Evolutionary conservation across 1,284 basidiomycete genomes (phyloP), one percentile per base, ranked within the genome.

Genomic region (Puccinia triticina): DNA sequence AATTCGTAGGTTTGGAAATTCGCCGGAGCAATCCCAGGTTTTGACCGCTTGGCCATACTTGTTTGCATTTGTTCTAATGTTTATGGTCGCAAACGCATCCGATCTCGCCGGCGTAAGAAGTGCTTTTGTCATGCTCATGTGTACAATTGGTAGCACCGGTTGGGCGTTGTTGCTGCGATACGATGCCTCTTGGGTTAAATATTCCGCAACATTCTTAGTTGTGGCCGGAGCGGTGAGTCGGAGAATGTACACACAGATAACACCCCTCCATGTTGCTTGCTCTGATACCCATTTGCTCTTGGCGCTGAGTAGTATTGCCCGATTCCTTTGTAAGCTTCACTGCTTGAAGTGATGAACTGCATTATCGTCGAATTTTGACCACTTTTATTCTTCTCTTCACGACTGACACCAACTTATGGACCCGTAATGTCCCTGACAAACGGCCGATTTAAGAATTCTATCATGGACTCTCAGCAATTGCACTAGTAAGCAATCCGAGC

Each of bases 401-500:
- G 32, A 37, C 37, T 29, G 16, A 46, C 23, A 26, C 46, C 11
- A 26, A n/a, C 18, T 43, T 67, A 1, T 67, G 34, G 11, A 23
- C 40, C 11, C 18, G 21, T n/a, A n/a, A n/a, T n/a, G n/a, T n/a
- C n/a, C n/a, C n/a, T n/a, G n/a, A n/a, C 66, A 14, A 69, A 46
- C 43, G 40, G 8, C 21, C 40, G 66, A 26, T 69, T 46, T n/a
- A 46, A 77, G 75, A 77, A 77, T 77, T 57, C 59, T 77, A 32
- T 77, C 75, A 64, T 77, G 75, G 75, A 64, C 61, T 43, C 32
- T 64, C 10, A 77, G 61, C 55, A 77, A 77, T 50, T 77, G 75
- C 66, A 77, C 26, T 18, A 61, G 75, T 77, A 66, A 61, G 74
- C 43, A 18, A 69, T 43, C n/a, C 43, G 16, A 43, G 48, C 40